Evolutionary conservation across 2,329 filamentous ascomycete genomes (phyloP), one percentile per base, ranked within the genome.

Genomic region (Dothidotthia symphoricarpi): DNA sequence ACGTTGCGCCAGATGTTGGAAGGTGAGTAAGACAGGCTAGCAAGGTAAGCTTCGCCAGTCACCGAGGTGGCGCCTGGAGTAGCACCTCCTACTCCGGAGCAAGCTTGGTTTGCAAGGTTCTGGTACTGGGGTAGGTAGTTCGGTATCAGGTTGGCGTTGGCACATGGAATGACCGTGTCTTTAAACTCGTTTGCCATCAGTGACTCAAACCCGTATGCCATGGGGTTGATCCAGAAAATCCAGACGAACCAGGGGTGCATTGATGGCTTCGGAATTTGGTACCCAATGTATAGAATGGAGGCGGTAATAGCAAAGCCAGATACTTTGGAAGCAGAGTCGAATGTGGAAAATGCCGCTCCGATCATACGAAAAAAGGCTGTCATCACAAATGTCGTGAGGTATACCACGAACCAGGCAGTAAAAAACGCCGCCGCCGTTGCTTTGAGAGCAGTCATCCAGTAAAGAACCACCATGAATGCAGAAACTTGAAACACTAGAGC

Each of bases 361-460:
- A 93, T 85, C 11, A 80, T 82, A 24, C 87, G 78, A 75, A 93
- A 93, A 41, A 89, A 76, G 75, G 87, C 88, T 16, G 84, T 88
- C 85, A 91, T 91, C 38, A 77, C 75, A 55, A 94, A 53, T 7
- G 85, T 84, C 0, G 77, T 80, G 39, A 77, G 59, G 66, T 88
- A 86, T 2, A 80, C 81, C 52, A 89, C 75, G 35, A 94, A 72
- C 49, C 87, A 68, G 75, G 85, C 93, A 64, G 86, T 84, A 71
- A 95, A 95, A 72, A 93, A 95, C 0, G 83, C 70, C 1, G 80
- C 83, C 0, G 86, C 71, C 31, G 83, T 81, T 25, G 85, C 76
- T 35, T 85, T 80, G 25, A 95, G 70, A 43, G 86, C 83, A 0
- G 85, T 82, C 80, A 95, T 83, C 67, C 94, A 95, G 69, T 95